These are phyloP conservation scores for Endotrypanum monterogeii DNA, from an alignment of 208 protist genomes.

Conservation along the genomic window DNA sequence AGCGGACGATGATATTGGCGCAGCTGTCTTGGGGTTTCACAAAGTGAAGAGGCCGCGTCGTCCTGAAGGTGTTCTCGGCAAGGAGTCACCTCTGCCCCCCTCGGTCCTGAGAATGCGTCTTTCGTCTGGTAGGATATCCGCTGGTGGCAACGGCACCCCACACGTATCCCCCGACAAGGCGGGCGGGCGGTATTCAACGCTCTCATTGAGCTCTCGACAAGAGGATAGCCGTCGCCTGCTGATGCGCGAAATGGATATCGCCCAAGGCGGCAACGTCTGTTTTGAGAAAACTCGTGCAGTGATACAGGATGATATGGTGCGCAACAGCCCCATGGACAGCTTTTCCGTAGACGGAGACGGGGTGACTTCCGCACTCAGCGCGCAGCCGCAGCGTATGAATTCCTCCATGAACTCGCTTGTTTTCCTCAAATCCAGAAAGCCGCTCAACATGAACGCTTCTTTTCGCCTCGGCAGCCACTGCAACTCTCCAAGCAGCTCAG, in stretches of 20 bases:
- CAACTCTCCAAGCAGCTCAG: slow-evolving; percentile 15
- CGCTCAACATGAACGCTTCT: neutral
- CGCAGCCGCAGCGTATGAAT: slow-evolving; percentile 20
- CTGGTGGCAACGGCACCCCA: too few relatives aligned
- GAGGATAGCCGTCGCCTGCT: slow-evolving; percentile 15
- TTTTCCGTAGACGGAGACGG: slow-evolving; percentile 5
- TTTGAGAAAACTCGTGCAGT: neutral
- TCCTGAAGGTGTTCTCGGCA: neutral
- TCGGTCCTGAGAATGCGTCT: neutral
- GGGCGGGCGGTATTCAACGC: slow-evolving; percentile 4
- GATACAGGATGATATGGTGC: slow-evolving; percentile 22
- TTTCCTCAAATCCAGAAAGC: slow-evolving; percentile 8
- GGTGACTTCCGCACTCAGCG: neutral
- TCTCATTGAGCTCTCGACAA: slow-evolving; percentile 12
- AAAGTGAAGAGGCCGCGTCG: neutral
- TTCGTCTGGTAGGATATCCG: neutral
- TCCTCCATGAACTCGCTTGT: slow-evolving; percentile 33
- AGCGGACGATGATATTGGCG: neutral
- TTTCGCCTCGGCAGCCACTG: slow-evolving; percentile 3
- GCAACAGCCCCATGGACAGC: slow-evolving; percentile 28
- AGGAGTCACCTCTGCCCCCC: slow-evolving; percentile 1
- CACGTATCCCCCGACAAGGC: slow-evolving; percentile 1
- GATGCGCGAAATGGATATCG: neutral
- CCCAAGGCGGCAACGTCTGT: neutral
- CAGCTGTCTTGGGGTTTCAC: neutral